Evolutionary conservation across 352 stramenopile species (phyloP), one percentile per base, ranked within the genome.

Genomic region (Phytophthora kernoviae): DNA sequence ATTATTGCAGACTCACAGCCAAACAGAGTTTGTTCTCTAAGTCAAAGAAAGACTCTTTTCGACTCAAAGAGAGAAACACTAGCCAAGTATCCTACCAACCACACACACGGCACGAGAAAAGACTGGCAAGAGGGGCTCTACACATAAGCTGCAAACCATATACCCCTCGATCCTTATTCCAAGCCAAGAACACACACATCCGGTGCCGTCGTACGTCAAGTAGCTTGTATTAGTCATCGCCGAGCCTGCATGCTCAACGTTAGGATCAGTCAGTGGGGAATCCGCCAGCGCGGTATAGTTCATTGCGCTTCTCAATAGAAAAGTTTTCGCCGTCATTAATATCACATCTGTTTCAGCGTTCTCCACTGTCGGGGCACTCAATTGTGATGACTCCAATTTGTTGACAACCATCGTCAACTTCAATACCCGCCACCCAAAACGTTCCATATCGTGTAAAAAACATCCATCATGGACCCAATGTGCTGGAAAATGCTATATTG

Each of bases 1-100:
- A 46, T 36, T 50, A 33, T 26, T 53, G 17, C 66, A 65, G 54
- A 60, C 58, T 4, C 44, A 68, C 7, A 36, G 27, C 26, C 44
- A 40, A 30, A 30, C 39, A 7, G 58, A 46, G 9, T 61, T 66
- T 54, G 64, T 78, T 14, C 54, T 78, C 10, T 77, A 56, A 65
- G 30, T 36, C 7, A 14, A 12, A 3, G 3, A 48, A 45, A 41
- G 14, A 14, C n/a, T n/a, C n/a, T n/a, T n/a, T n/a, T n/a, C n/a
- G n/a, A n/a, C n/a, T n/a, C n/a, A n/a, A n/a, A n/a, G 20, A 40
- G 18, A 36, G 7, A 15, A 30, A 36, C n/a, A 27, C 15, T 30
- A 53, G 9, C 14, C 50, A 24, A 41, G 37, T 42, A 33, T 14
- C 2, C 15, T 22, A 32, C n/a, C 18, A 17, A 24, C 15, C 32